Conservation (phyloP, 371 early-diverging fungal species). For the Phascolomyces articulosus region DNA sequence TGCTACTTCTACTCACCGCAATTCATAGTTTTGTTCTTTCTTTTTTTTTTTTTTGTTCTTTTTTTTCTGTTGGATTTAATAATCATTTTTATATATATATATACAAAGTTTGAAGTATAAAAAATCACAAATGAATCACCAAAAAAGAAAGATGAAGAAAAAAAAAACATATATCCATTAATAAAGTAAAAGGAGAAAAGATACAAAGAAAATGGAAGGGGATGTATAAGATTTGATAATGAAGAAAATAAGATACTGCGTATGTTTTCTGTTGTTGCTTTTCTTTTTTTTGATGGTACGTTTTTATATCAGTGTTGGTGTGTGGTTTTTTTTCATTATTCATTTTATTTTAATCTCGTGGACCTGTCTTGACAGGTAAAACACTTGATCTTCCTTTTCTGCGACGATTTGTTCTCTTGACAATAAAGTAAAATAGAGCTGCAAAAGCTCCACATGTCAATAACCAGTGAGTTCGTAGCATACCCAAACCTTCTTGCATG, state of each 20-base stretch:
- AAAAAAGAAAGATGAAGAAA: too few relatives aligned
- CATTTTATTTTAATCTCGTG: slow-evolving; percentile 1
- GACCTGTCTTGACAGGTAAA: slow-evolving; percentile 8
- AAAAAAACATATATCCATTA: too few relatives aligned
- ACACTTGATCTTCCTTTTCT: slow-evolving; percentile 7
- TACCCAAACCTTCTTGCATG: slow-evolving; percentile 13
- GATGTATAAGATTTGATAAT: not conserved
- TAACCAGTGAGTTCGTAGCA: slow-evolving; percentile 30
- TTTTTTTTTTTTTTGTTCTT: not conserved
- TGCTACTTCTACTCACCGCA: slow-evolving; percentile 2
- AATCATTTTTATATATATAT: slow-evolving; percentile 6
- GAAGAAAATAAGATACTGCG: too few relatives aligned
- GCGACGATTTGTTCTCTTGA: slow-evolving; percentile 11
- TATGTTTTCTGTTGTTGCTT: too few relatives aligned
- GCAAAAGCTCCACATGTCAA: slow-evolving; percentile 25
- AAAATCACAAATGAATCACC: not conserved
- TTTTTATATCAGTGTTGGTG: not conserved
- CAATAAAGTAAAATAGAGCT: slow-evolving; percentile 18
- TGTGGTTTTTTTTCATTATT: not conserved
- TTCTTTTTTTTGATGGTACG: too few relatives aligned
- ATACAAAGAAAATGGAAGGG: not conserved
- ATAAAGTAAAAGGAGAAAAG: slow-evolving; percentile 1
- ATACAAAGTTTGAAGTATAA: not conserved
- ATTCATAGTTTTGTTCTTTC: not conserved
- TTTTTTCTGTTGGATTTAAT: too few relatives aligned